These are phyloP conservation scores for Aspergillus bombycis DNA, from an alignment of 2,329 filamentous ascomycete species.

Conservation along the genomic window DNA sequence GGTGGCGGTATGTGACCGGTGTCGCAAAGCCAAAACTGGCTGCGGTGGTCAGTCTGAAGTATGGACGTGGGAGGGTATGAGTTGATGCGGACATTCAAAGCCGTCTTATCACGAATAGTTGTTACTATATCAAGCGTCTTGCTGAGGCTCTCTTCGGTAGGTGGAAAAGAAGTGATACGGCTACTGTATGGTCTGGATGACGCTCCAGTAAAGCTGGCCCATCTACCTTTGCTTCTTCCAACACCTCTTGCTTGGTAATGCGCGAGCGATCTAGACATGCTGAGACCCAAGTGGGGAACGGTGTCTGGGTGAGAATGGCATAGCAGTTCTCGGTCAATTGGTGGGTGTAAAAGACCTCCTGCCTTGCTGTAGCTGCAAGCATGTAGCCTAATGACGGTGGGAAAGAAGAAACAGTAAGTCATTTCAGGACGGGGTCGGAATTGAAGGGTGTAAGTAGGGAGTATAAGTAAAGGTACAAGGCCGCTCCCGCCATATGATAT, in stretches of 20 bases:
- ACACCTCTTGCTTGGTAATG: constrained; percentile 32
- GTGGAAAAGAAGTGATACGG: constrained; percentile 44
- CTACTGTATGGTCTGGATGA: constrained; percentile 28
- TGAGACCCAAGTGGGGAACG: constrained; percentile 41
- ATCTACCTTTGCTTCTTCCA: constrained; percentile 27
- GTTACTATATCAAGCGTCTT: constrained; percentile 36
- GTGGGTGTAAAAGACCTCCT: constrained; percentile 30
- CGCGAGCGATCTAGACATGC: constrained; percentile 40
- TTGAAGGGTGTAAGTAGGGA: not conserved
- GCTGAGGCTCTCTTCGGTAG: constrained; percentile 43
- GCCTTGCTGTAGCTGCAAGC: constrained; percentile 30
- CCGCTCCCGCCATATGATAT: not conserved
- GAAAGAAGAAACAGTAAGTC: not conserved
- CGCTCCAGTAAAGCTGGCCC: constrained; percentile 15
- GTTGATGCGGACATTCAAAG: constrained; percentile 39
- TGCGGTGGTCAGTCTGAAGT: constrained; percentile 41
- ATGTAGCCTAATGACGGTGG: not conserved
- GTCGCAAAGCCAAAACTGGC: constrained; percentile 44
- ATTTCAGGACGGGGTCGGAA: not conserved
- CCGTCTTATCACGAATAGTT: constrained; percentile 41
- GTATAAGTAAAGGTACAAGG: not conserved
- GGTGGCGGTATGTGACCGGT: constrained; percentile 38
- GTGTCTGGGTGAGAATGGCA: constrained; percentile 34
- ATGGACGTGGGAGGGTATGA: constrained; percentile 41
- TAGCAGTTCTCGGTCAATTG: constrained; percentile 51